Base-by-base conservation (phyloP, 768 basidiomycete species). In the Gelatoporia subvermispora region DNA sequence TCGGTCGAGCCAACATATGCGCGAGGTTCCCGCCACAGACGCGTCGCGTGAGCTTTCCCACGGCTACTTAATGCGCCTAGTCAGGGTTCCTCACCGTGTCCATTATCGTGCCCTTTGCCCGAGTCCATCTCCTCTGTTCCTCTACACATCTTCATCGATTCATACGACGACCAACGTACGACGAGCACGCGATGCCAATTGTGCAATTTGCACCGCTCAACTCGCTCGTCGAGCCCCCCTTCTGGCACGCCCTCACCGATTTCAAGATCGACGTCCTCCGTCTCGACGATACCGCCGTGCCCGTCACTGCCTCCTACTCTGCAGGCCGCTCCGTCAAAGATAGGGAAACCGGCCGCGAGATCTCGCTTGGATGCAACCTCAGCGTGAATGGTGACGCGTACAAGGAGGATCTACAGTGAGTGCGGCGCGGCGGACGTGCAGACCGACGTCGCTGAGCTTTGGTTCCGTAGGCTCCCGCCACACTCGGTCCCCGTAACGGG, bases 221-320 rank as follows among this genome's bases (percentile, higher is more conserved):
- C 4, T 93, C 93, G 8, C 75, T 88, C 38, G 87, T 96, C 2
- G 84, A 92, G 52, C 94, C 96, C 1, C 76, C 82, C 2, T 93
- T 98, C 66, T 99, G 94, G 93, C 88, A 95, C 56, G 80, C 84
- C 44, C 84, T 99, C 35, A 88, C 90, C 1, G 70, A 77, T 23
- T 68, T 93, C 68, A 99, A 99, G 76, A 82, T 99, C 60, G 92
- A 97, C 64, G 82, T 89, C 13, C 80, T 94, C 36, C 82, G 82
- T 52, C 78, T 98, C 21, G 85, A 86, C 2, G 87, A 94, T 52
- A 79, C 78, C 3, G 73, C 81, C 0, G 58, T 91, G 8, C 66
- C 82, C 1, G 67, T 95, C 41, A 58, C 65, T 3, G 94, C 77
- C 2, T 77, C 81, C 3, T 91, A 95, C 59, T 66, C 84, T 0